Percentiles rank a stretch among this genome's conserved stretches.
Conservation (phyloP, 1,284 basidiomycete species). For the Ustilago crameri region DNA sequence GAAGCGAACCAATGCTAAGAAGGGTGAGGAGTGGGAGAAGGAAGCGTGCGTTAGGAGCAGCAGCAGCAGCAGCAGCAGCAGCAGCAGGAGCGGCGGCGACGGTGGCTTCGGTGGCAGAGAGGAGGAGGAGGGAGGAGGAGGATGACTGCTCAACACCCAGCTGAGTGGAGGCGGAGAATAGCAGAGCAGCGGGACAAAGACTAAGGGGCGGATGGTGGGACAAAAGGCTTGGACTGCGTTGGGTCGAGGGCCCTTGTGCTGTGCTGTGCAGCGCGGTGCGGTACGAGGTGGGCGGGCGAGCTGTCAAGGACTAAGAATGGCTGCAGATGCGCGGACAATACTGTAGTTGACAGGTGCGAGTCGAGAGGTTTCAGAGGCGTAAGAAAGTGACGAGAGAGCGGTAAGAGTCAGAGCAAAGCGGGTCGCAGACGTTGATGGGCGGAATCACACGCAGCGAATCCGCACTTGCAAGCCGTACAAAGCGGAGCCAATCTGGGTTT, state of each 20-base stretch:
- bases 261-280: no score
- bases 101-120: neutral
- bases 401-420: neutral
- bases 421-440: neutral
- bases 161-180: constrained; percentile 1
- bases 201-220: neutral
- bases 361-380: no score
- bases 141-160: neutral
- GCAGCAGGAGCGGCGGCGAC: no score
- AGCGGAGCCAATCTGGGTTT: constrained; percentile 5
- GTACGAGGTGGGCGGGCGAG: no score
- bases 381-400: neutral
- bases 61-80: no score
- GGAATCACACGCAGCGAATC: neutral
- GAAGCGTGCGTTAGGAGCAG: neutral
- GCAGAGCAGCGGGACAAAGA: neutral
- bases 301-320: no score
- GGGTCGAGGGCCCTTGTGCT: no score
- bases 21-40: neutral
- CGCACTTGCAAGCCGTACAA: neutral
- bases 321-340: no score
- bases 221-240: no score
- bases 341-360: no score
- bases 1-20: neutral
- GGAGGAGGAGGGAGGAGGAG: constrained; percentile 4